Base-by-base conservation (phyloP, 2,329 filamentous ascomycete species). In the Diaporthe sp. region DNA sequence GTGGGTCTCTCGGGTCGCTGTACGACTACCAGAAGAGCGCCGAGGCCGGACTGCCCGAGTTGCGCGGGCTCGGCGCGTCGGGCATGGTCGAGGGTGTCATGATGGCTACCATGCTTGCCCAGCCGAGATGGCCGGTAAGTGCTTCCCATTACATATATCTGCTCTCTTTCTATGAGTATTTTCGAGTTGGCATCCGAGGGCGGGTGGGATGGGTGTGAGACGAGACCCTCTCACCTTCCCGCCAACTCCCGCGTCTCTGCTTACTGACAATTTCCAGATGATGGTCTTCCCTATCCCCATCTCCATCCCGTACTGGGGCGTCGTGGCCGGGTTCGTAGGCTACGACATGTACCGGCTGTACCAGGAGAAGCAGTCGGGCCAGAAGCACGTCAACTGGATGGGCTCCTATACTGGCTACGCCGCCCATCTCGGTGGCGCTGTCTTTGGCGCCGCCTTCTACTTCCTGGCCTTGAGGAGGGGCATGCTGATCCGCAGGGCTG, bases 371-470 rank as follows among this genome's bases (percentile, higher is more conserved):
- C 44, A 32, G 39, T 37, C 59, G 25, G 76, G 75, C 7, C 70
- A 42, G n/a, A 47, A 55, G 39, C 66, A 51, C n/a, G 44, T 72
- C 47, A 71, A 65, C 65, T 76, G 72, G 68, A 66, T 58, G 68
- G 72, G 74, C 10, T 71, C 63, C 22, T 74, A 73, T 4, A 73
- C 79, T 27, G 79, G 78, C 8, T 78, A 80, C 56, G 77, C 79
- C 12, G 79, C 77, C 17, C 79, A 80, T 47, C 72, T 80, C 2
- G 79, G 79, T 4, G 79, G 79, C 13, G 76, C 76, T 1, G 76
- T 75, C 2, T 79, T 77, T 32, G 79, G 79, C 4, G 73, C 74
- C 19, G 51, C 73, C 0, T 79, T 77, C 47, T 78, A 78, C 53
- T 12, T 76, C 44, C 19, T 79, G 42, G 66, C 71, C 17, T 51